Percentiles rank a stretch among this genome's conserved stretches.
Evolutionary conservation across 225 moss, liverwort and hornwort genomes (phyloP).

Genomic region (Takakia lepidozioides): DNA sequence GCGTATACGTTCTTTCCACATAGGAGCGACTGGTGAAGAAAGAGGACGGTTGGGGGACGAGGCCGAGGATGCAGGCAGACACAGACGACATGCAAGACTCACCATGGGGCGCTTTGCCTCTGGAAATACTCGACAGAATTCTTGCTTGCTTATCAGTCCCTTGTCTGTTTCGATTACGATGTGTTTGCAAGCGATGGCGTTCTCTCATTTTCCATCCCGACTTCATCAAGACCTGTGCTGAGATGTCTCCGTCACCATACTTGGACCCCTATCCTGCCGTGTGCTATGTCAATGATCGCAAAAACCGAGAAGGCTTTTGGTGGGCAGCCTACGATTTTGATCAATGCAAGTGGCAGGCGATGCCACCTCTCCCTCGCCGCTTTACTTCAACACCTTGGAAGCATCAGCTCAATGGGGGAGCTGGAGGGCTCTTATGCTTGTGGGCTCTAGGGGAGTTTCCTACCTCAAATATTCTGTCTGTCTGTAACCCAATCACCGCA

Average conservation of each 20-base stretch:
- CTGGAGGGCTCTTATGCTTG: constrained; percentile 33
- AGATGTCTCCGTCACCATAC: constrained; percentile 12
- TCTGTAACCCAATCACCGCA: constrained; percentile 41
- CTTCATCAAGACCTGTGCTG: constrained; percentile 14
- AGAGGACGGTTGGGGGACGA: no score
- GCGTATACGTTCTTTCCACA: no score
- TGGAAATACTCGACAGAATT: constrained; percentile 22
- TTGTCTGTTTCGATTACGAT: constrained; percentile 11
- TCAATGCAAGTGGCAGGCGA: constrained; percentile 27
- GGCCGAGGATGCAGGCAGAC: no score
- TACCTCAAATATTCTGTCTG: constrained; percentile 16
- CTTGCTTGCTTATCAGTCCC: constrained; percentile 14
- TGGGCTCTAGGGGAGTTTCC: constrained; percentile 18
- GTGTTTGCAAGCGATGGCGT: constrained; percentile 31
- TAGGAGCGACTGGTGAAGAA: no score
- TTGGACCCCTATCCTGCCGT: constrained; percentile 26
- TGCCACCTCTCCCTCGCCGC: constrained; percentile 20
- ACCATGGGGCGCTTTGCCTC: constrained; percentile 18
- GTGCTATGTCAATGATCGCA: constrained; percentile 9
- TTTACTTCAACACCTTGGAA: constrained; percentile 2
- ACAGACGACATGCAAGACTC: no score
- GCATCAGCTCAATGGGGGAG: constrained; percentile 23
- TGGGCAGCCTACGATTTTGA: constrained; percentile 19
- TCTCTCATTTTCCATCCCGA: constrained; percentile 11
- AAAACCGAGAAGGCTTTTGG: constrained; percentile 11